Evolutionary conservation across 1,139 yeast genomes (phyloP).

Genomic region (Taiozyma sp.): DNA sequence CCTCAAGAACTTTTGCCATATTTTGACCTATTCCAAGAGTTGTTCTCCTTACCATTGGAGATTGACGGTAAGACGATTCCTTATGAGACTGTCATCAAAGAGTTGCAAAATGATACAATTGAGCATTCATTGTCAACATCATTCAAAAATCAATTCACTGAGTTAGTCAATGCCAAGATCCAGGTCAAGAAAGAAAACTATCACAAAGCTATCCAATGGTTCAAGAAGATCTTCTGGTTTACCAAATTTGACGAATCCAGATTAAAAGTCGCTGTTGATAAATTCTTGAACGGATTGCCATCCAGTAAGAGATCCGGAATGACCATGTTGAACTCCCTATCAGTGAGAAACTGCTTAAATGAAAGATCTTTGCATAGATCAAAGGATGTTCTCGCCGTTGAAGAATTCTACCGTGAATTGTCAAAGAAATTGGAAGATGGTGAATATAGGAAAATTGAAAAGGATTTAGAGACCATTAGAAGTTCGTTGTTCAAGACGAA

Average conservation of each 20-base stretch:
- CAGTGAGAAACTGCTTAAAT: conserved; percentile 48
- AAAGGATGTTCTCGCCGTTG: conserved; percentile 62
- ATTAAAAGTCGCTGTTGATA: conserved; percentile 67
- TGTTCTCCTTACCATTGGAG: conserved; percentile 70
- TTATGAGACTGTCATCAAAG: conserved; percentile 71
- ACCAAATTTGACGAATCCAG: conserved; percentile 72
- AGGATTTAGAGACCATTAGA: conserved; percentile 56
- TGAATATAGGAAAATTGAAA: conserved; percentile 39
- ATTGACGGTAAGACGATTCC: conserved; percentile 56
- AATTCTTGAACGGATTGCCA: conserved; percentile 68
- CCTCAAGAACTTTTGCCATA: conserved; percentile 59
- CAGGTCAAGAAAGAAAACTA: conserved; percentile 65
- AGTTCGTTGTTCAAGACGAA: conserved; percentile 49
- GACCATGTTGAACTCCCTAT: conserved; percentile 61
- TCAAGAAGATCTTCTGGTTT: conserved; percentile 56
- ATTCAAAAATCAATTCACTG: conserved; percentile 58
- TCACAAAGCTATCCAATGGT: conserved; percentile 70
- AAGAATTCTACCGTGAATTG: conserved; percentile 48
- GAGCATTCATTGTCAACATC: conserved; percentile 54
- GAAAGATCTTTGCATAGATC: conserved; percentile 62
- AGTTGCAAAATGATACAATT: conserved; percentile 70
- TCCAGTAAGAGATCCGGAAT: conserved; percentile 81
- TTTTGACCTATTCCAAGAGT: conserved; percentile 57
- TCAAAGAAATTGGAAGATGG: conserved; percentile 50
- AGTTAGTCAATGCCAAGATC: conserved; percentile 56